Evolutionary conservation across 2,329 filamentous ascomycete species (phyloP).

Genomic region (Didymella lethalis): DNA sequence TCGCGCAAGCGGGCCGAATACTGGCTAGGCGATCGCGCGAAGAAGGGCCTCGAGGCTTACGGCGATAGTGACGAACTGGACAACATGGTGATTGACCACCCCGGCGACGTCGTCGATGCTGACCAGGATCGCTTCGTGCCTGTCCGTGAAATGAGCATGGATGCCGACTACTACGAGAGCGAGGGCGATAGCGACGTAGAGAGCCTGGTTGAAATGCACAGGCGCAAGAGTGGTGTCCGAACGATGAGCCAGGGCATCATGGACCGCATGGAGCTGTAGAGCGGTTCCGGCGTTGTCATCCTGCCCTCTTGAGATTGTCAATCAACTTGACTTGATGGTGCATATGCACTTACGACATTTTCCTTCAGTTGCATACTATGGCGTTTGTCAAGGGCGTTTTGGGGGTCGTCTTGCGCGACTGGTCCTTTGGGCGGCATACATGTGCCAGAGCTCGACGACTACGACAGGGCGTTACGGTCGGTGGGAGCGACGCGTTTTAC

Average conservation of each 20-base stretch:
- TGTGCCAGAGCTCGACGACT: slow-evolving; percentile 23
- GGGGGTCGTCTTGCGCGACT: neutral
- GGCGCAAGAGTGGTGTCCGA: slow-evolving; percentile 56
- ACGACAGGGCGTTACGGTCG: slow-evolving; percentile 26
- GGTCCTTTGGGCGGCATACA: slow-evolving; percentile 13
- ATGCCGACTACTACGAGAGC: slow-evolving; percentile 41
- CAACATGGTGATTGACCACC: slow-evolving; percentile 50
- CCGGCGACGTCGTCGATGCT: slow-evolving; percentile 49
- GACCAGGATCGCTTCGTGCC: slow-evolving; percentile 50
- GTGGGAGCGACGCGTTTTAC: slow-evolving; percentile 24
- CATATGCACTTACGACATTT: slow-evolving; percentile 15
- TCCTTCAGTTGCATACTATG: slow-evolving; percentile 15
- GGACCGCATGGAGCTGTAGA: slow-evolving; percentile 61
- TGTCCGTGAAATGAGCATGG: slow-evolving; percentile 43
- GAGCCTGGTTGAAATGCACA: slow-evolving; percentile 35
- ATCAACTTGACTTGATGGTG: slow-evolving; percentile 14
- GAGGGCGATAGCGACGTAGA: slow-evolving; percentile 48
- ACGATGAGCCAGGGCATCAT: slow-evolving; percentile 63
- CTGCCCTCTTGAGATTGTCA: slow-evolving; percentile 5
- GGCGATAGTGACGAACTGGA: slow-evolving; percentile 56
- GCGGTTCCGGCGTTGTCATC: neutral
- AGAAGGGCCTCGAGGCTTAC: slow-evolving; percentile 55
- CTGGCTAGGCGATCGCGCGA: slow-evolving; percentile 78
- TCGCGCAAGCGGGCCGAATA: slow-evolving; percentile 84
- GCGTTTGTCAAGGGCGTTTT: slow-evolving; percentile 17